Conservation (phyloP, 306 rosid genomes). For the Abrus precatorius region DNA sequence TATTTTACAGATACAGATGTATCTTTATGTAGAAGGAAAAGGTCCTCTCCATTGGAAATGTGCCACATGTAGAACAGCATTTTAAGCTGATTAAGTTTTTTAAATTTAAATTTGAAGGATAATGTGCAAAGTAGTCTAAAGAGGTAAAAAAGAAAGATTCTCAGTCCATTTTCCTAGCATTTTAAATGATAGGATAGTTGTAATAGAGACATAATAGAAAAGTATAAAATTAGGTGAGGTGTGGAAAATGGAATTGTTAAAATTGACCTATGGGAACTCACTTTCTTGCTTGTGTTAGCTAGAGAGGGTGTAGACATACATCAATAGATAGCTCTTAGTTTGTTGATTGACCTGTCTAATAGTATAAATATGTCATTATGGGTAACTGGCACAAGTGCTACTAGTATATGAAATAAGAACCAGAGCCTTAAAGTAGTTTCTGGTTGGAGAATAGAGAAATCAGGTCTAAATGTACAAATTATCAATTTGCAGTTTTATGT, state of each 20-base stretch:
- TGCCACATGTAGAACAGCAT: slow-evolving; percentile 11
- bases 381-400: slow-evolving; percentile 13
- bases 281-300: slow-evolving; percentile 21
- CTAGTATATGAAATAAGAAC: slow-evolving; percentile 42
- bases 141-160: slow-evolving; percentile 18
- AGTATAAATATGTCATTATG: slow-evolving; percentile 31
- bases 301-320: slow-evolving; percentile 31
- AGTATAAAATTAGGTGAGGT: slow-evolving; percentile 50
- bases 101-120: slow-evolving; percentile 9
- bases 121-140: background rate
- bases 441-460: slow-evolving; percentile 37
- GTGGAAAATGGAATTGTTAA: slow-evolving; percentile 56
- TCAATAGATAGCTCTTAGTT: slow-evolving; percentile 16
- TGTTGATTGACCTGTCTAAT: slow-evolving; percentile 26
- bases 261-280: slow-evolving; percentile 49
- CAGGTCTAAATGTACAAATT: slow-evolving; percentile 46
- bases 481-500: slow-evolving; percentile 47
- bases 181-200: slow-evolving; percentile 3
- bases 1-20: slow-evolving; percentile 8
- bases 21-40: background rate
- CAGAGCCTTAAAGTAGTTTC: slow-evolving; percentile 39
- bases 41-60: slow-evolving; percentile 22
- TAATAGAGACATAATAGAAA: slow-evolving; percentile 8
- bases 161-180: slow-evolving; percentile 36
- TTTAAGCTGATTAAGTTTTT: background rate